These are phyloP conservation scores for Apiospora rasikravindrae DNA, from an alignment of 2,329 filamentous ascomycete genomes.

Conservation along the genomic window DNA sequence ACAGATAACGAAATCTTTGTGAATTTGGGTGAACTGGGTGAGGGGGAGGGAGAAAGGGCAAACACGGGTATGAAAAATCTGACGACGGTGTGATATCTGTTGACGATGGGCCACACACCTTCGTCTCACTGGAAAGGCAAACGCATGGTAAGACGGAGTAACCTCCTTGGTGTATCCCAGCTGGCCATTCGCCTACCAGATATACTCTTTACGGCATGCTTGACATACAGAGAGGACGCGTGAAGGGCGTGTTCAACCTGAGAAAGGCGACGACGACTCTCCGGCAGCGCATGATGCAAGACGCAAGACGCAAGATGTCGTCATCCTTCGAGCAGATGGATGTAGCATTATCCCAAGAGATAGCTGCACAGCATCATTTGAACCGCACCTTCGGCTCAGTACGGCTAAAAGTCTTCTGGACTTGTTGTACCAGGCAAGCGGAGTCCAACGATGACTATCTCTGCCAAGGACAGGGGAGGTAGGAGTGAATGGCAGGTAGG, in stretches of 20 bases:
- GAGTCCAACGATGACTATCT: background rate
- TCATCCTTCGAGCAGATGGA: background rate
- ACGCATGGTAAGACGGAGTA: slow-evolving; percentile 35
- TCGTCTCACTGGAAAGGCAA: slow-evolving; percentile 36
- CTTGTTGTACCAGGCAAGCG: background rate
- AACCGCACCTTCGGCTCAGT: background rate
- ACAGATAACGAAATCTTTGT: slow-evolving; percentile 26
- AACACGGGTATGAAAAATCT: slow-evolving; percentile 28
- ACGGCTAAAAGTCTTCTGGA: background rate
- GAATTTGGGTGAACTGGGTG: background rate
- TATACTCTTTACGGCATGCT: background rate
- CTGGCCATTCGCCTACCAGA: background rate
- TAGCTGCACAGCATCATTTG: background rate
- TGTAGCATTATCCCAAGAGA: background rate
- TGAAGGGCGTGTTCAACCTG: background rate
- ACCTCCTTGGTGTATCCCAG: slow-evolving; percentile 1
- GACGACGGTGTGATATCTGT: slow-evolving; percentile 11
- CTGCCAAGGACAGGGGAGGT: background rate
- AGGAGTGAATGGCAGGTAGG: background rate
- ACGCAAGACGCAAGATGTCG: background rate
- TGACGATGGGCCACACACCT: slow-evolving; percentile 30
- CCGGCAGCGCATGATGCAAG: background rate
- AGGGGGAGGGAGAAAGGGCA: slow-evolving; percentile 22
- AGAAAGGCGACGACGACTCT: background rate
- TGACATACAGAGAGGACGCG: background rate